Base-by-base conservation (phyloP, 805 yeast species). In the Ogataea ramenticola region DNA sequence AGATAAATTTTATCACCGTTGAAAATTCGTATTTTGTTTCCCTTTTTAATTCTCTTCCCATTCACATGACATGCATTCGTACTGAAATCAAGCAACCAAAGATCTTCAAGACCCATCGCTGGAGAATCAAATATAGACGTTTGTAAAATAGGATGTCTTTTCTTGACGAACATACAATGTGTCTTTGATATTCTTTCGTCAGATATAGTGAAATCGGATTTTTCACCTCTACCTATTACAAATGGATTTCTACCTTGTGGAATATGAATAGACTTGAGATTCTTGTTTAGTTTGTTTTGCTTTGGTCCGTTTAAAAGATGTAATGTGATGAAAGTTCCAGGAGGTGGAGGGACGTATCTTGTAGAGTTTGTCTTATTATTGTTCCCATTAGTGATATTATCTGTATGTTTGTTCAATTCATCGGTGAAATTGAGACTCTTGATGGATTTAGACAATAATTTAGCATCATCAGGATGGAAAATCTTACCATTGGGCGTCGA, bases 101-200 rank as follows among this genome's bases (percentile, higher is more conserved):
- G 69, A 56, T 81, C 89, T 45, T 81, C 86, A 8, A 80, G 63
- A n/a, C 65, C 68, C 62, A 77, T 82, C 0, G 88, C 89, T 0
- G 90, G 88, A 10, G 84, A 77, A 19, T 81, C 87, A 21, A 48
- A 51, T 4, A 81, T 71, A 29, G 79, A 69, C 27, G 69, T 66
- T 9, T 54, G 51, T 15, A 39, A 15, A 3, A 78, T 74, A 0
- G 80, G 80, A 55, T 82, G 87, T 46, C 88, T 68, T 46, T 79
- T 74, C 54, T 78, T 78, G 43, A 71, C 54, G 14, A 91, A 67
- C 27, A 80, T 65, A 60, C 96, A 89, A 62, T 93, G 98, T 1
- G 82, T 70, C 50, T 88, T 86, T 2, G 97, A 90, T 53, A 91
- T 74, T 39, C 96, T 65, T 52, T 74, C 83, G 51, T 90, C 96